Evolutionary conservation across 73 alveolate species (phyloP).

Genomic region (Diophrys sp.): DNA sequence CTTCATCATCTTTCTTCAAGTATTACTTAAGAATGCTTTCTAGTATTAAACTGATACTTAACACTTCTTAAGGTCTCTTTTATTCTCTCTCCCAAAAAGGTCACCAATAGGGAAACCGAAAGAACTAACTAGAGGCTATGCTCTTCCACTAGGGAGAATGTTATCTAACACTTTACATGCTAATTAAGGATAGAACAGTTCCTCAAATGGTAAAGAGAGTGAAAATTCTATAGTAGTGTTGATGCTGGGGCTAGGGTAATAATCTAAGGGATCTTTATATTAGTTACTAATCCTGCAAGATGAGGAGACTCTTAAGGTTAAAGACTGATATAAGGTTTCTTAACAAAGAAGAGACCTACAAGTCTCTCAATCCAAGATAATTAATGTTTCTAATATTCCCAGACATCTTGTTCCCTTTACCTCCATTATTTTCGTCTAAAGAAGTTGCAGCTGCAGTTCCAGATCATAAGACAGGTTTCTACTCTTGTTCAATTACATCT

Average conservation of each 20-base stretch:
- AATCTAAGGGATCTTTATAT: slow-evolving; percentile 70
- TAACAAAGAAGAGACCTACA: slow-evolving; percentile 79
- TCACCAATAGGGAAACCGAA: slow-evolving; percentile 60
- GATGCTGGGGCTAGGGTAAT: slow-evolving; percentile 88
- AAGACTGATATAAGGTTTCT: slow-evolving; percentile 80
- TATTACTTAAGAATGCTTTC: neutral
- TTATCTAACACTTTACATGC: slow-evolving; percentile 83
- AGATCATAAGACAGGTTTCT: too few species aligned
- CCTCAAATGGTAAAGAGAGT: slow-evolving; percentile 72
- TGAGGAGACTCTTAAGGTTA: slow-evolving; percentile 81
- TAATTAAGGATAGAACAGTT: slow-evolving; percentile 76
- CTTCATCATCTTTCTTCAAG: neutral
- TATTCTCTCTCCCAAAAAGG: slow-evolving; percentile 23
- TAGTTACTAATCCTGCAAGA: slow-evolving; percentile 50
- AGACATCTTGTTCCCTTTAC: too few species aligned
- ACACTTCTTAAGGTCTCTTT: neutral
- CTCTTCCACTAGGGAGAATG: slow-evolving; percentile 71
- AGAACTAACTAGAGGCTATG: slow-evolving; percentile 78
- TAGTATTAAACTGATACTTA: neutral
- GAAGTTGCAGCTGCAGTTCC: too few species aligned
- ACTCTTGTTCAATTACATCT: too few species aligned
- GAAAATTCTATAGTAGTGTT: slow-evolving; percentile 71
- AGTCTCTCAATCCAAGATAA: slow-evolving; percentile 81
- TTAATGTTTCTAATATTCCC: too few species aligned
- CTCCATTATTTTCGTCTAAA: too few species aligned